Evolutionary conservation across 257 asterid genomes (phyloP).

Genomic region (Solanum virginianum): DNA sequence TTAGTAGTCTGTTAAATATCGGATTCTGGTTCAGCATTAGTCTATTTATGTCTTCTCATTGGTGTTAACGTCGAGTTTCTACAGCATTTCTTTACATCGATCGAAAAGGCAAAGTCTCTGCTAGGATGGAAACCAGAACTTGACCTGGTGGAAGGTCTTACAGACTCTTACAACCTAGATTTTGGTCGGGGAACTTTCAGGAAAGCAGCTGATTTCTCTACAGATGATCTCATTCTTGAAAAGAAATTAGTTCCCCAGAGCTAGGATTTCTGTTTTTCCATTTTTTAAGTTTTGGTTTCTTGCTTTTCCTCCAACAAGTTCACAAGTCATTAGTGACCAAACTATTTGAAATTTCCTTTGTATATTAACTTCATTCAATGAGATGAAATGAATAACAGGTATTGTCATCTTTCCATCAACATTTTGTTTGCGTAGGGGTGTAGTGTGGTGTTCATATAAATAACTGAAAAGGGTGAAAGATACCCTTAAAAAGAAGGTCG

Average conservation of each 20-base stretch:
- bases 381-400: not conserved
- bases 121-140: constrained; percentile 74
- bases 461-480: not conserved
- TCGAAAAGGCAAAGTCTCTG: constrained; percentile 83
- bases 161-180: constrained; percentile 89
- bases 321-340: not conserved
- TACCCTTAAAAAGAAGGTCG: not conserved
- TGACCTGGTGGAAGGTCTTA: constrained; percentile 66
- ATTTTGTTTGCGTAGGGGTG: not conserved
- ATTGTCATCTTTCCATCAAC: not conserved
- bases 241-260: constrained; percentile 57
- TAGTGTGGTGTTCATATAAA: not conserved
- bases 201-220: constrained; percentile 86
- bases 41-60: not conserved
- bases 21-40: not conserved
- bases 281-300: not conserved
- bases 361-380: not conserved
- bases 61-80: not conserved
- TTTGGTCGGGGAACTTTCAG: constrained; percentile 90
- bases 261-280: constrained; percentile 7
- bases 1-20: not conserved
- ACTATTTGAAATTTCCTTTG: not conserved
- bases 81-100: constrained; percentile 92
- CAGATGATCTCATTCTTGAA: constrained; percentile 87
- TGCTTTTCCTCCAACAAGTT: not conserved